Evolutionary conservation across 2,329 filamentous ascomycete species (phyloP), one percentile per base, ranked within the genome.

Genomic region (Lizonia empirigonia): DNA sequence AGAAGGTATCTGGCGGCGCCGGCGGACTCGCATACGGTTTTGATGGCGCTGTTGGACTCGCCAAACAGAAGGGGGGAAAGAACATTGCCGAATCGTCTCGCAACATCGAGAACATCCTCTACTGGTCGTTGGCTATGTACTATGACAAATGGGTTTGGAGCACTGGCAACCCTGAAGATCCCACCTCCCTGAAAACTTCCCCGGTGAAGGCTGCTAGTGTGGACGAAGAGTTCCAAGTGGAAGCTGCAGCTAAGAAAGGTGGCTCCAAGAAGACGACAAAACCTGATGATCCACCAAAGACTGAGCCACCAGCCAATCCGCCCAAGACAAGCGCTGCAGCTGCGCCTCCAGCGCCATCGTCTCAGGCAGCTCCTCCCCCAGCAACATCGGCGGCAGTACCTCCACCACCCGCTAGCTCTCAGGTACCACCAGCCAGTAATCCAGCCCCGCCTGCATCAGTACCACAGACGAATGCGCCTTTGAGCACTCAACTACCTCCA

Each of bases 31-130:
- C 52, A 13, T 51, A 47, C 5, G 47, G 47, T 1, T 55, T 51
- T 4, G 33, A 51, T 2, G 46, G 52, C 2, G 47, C 52, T 7
- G 42, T 44, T 12, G 38, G 34, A 9, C 42, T 55, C 10, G 52
- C 47, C 4, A 55, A 47, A 20, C 26, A 52, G n/a, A 55, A 55
- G 3, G 47, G 37, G 13, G 30, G 41, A n/a, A 44, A 38, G 20
- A 50, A 50, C 16, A 24, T 54, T 5, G 42, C 32, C 5, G 37
- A 39, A 15, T 50, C 52, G 3, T 51, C 52, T 26, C 36, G 37
- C 7, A 55, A 51, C 20, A 48, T 52, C 4, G 52, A 55, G n/a
- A 55, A 39, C 12, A 55, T 55, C 8, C 47, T 55, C 12, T 55
- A 55, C 19, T 55, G 52, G 52, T 52, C 36, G 1, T 23, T 55